These are phyloP conservation scores for Falciphora oryzae DNA, from an alignment of 2,329 filamentous ascomycete species.

Conservation along the genomic window DNA sequence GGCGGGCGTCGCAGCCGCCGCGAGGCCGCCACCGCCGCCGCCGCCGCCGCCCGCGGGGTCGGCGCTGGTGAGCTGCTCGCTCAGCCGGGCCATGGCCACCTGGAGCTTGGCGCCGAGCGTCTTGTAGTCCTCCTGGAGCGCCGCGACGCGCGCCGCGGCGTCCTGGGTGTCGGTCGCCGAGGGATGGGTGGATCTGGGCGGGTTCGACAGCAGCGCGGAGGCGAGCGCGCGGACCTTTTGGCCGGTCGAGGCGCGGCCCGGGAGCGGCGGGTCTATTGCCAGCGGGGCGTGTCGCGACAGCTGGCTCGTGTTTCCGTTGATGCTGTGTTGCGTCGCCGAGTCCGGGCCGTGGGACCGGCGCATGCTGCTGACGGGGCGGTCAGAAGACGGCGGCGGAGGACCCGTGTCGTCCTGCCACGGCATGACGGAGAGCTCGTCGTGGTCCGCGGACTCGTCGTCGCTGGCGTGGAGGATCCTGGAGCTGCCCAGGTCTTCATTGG, in stretches of 20 bases:
- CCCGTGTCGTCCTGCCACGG: not conserved
- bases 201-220: not conserved
- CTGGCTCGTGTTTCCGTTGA: not conserved
- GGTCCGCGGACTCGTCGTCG: not conserved
- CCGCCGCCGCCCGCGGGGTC: not conserved
- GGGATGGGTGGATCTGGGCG: conserved; percentile 1
- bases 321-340: not conserved
- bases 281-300: not conserved
- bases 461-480: not conserved
- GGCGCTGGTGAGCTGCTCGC: conserved; percentile 3
- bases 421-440: not conserved
- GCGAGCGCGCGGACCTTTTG: conserved; percentile 6
- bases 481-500: not conserved
- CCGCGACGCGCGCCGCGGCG: conserved; percentile 1
- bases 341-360: not conserved
- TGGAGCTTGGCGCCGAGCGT: conserved; percentile 2
- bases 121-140: conserved; percentile 5
- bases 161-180: not conserved
- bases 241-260: not conserved
- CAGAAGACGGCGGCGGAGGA: not conserved
- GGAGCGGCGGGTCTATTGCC: not conserved
- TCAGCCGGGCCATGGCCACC: conserved; percentile 2
- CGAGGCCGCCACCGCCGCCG: not conserved
- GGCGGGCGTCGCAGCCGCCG: not conserved
- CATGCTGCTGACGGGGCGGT: not conserved